A percentile compares a stretch with the other conserved stretches of the same genome.
Conservation (phyloP, 352 stramenopile species). For the Phytophthora litchii region DNA sequence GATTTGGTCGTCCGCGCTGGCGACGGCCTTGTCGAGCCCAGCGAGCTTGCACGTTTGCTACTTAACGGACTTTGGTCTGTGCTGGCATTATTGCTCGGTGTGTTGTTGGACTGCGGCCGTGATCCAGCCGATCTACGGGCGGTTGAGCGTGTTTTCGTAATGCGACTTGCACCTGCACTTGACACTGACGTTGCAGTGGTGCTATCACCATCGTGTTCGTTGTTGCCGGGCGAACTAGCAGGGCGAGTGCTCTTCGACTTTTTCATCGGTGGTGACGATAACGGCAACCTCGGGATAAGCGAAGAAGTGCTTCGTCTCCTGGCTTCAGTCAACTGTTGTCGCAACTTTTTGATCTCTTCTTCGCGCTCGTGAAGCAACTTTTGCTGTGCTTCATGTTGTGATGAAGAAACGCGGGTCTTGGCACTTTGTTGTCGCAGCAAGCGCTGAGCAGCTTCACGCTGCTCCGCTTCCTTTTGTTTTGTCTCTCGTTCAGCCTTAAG, state of each 20-base stretch:
- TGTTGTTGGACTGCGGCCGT: conserved; percentile 23
- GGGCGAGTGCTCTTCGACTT: conserved; percentile 44
- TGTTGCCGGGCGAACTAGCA: conserved; percentile 24
- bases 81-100: conserved; percentile 16
- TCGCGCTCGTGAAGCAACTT: conserved; percentile 77
- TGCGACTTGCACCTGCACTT: conserved; percentile 15
- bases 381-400: conserved; percentile 71
- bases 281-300: conserved; percentile 65
- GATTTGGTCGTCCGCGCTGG: conserved; percentile 24
- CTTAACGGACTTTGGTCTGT: conserved; percentile 27
- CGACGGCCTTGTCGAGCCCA: conserved; percentile 20
- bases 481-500: conserved; percentile 75
- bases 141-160: conserved; percentile 24
- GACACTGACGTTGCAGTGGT: conserved; percentile 8
- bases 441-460: conserved; percentile 71
- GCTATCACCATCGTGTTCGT: conserved; percentile 42
- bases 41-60: conserved; percentile 30
- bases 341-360: conserved; percentile 82
- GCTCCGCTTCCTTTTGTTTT: conserved; percentile 65
- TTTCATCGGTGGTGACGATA: conserved; percentile 49
- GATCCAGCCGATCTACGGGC: conserved; percentile 18
- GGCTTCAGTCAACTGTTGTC: conserved; percentile 71
- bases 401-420: conserved; percentile 69
- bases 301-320: conserved; percentile 72
- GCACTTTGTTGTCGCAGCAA: conserved; percentile 68